Evolutionary conservation across 140 eudicot genomes (phyloP).

Genomic region (Stevia rebaudiana): DNA sequence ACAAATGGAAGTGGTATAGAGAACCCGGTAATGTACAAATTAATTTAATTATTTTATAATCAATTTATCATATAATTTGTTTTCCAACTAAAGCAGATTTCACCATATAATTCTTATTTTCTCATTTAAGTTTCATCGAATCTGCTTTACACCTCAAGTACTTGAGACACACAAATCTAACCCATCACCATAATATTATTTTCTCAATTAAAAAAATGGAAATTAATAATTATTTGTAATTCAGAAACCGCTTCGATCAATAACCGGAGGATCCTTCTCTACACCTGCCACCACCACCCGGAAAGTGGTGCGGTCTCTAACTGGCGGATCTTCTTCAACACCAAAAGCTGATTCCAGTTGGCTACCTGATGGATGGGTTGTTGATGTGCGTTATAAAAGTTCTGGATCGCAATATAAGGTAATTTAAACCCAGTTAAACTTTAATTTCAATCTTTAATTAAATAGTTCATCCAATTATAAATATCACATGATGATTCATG

Average conservation of each 20-base stretch:
- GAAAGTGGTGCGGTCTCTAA: not conserved
- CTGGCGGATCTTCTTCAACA: not conserved
- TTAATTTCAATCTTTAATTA: slow-evolving; percentile 5
- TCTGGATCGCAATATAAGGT: slow-evolving; percentile 31
- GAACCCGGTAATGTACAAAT: slow-evolving; percentile 22
- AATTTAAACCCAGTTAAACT: not conserved
- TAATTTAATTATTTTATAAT: not conserved
- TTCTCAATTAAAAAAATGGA: not conserved
- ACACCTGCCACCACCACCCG: slow-evolving; percentile 13
- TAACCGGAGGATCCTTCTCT: slow-evolving; percentile 23
- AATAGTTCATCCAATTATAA: not conserved
- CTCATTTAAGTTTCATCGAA: not conserved
- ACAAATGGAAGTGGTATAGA: slow-evolving; percentile 9
- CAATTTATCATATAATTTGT: not conserved
- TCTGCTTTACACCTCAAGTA: not conserved
- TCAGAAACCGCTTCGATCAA: slow-evolving; percentile 25
- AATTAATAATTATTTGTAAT: not conserved
- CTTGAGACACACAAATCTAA: not conserved
- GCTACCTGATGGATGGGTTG: slow-evolving; percentile 38
- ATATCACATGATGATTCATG: not conserved
- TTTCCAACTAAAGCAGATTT: not conserved
- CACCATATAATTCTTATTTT: not conserved
- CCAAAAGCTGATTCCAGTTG: slow-evolving; percentile 12
- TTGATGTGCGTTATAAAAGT: slow-evolving; percentile 19
- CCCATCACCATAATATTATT: not conserved